Base-by-base conservation (phyloP, 345 rosid species). In the Eucalyptus urophylla region DNA sequence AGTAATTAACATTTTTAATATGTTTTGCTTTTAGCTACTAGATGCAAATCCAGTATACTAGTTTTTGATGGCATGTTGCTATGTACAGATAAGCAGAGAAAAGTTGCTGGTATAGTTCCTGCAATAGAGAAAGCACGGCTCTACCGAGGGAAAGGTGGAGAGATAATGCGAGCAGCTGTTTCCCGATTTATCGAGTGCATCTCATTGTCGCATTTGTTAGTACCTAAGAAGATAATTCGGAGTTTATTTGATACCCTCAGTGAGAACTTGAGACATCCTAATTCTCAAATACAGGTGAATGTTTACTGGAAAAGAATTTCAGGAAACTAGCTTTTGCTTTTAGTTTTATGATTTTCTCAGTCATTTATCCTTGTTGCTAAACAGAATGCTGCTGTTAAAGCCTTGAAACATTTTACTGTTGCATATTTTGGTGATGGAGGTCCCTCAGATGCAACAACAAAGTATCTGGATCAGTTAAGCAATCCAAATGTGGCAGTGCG, bases 141-240 rank as follows among this genome's bases (percentile, higher is more conserved):
- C 86, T 98, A 96, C 89, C 97, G 98, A 54, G 99, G 99, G 87
- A 98, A 98, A 93, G 99, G 99, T 88, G 99, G 99, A 92, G 99
- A 97, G 90, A 97, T 97, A 92, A 97, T 97, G 99, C 98, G 99
- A 17, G 92, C 95, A 89, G 99, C 99, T 92, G 99, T 96, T 91
- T 98, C 99, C 85, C 96, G 98, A 81, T 95, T 95, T 88, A 94
- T 96, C 43, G 98, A 97, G 88, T 97, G 99, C 89, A 94, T 97
- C 91, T 95, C 99, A 54, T 86, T 91, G 85, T 93, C 96, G 37
- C 93, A 87, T 65, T 87, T 98, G 92, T 50, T 91, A 65, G 91
- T 97, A 88, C 92, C 99, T 40, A 96, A 95, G 88, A 98, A 93
- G 95, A 94, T 94, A 89, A 94, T 93, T 89, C 91, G 89, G 88